phyloP scores from a whole-genome alignment of 345 rosid genomes.

The Brassica nigra region DNA sequence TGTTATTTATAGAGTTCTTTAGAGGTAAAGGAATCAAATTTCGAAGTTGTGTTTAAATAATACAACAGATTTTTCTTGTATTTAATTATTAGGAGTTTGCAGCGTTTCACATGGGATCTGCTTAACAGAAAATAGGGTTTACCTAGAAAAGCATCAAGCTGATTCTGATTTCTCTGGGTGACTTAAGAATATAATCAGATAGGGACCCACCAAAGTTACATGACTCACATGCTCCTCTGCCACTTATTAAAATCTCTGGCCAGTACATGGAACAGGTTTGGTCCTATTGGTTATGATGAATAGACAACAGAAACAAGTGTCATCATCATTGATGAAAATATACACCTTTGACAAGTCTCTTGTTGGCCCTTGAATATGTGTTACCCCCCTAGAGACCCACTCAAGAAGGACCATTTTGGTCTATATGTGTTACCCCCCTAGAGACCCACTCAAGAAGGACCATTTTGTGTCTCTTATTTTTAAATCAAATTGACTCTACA shows the following conservation, averaged over 20 bases:
- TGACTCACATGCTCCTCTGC: conserved; percentile 30
- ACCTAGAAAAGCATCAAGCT: conserved; percentile 38
- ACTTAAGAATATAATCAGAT: conserved; percentile 35
- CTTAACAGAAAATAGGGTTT: conserved; percentile 31
- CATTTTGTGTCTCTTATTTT: neutral
- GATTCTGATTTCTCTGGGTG: conserved; percentile 33
- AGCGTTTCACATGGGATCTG: conserved; percentile 38
- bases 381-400: conserved; percentile 18
- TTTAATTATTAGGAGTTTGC: conserved; percentile 21
- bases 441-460: conserved; percentile 20
- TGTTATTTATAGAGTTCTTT: conserved; percentile 36
- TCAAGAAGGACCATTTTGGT: conserved; percentile 9
- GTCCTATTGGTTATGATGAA: conserved; percentile 26
- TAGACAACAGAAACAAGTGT: conserved; percentile 36
- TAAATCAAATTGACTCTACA: conserved; percentile 11
- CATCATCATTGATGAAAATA: conserved; percentile 23
- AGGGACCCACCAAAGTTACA: conserved; percentile 34
- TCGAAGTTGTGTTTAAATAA: conserved; percentile 8
- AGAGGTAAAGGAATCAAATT: conserved; percentile 20
- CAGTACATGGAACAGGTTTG: conserved; percentile 35
- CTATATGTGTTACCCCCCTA: conserved; percentile 12
- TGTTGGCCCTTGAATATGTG: conserved; percentile 28
- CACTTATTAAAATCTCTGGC: conserved; percentile 33
- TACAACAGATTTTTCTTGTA: conserved; percentile 22
- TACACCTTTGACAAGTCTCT: conserved; percentile 28